Base-by-base conservation (phyloP, 2,329 filamentous ascomycete genomes). In the Diaporthe velutina region DNA sequence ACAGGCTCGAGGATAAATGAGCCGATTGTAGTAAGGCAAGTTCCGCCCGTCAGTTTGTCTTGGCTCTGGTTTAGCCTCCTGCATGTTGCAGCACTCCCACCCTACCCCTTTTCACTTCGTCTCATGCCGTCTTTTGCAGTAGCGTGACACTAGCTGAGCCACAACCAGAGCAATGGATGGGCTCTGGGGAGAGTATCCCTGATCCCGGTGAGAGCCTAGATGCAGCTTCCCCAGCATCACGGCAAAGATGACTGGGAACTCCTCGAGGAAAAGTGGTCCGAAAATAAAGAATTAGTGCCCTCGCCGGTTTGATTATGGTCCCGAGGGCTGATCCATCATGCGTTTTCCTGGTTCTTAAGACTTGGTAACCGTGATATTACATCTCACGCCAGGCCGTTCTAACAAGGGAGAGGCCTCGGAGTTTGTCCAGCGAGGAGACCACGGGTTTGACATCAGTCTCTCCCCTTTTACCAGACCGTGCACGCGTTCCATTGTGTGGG, bases 51-150 rank as follows among this genome's bases (percentile, higher is more conserved):
- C 64, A 68, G 42, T 60, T 50, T 38, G 54, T 71, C 42, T 60
- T 71, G 55, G 68, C 55, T 48, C 54, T 22, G 48, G 38, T 71
- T 50, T 52, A 60, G 54, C 7, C 68, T 50, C 68, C 68, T 60
- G 68, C 54, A 71, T 71, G 57, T 60, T 28, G 54, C 54, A 50
- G 54, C 40, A 38, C 48, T 60, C 57, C 25, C n/a, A 48, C 54
- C 55, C 28, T 61, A n/a, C 55, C 55, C 70, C 70, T 61, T 71
- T 60, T 60, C 15, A 60, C 54, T 3, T 40, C 55, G 35, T 71
- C 55, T 61, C 55, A 71, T 58, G 70, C 70, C 48, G 64, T 68
- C 48, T 48, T 68, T n/a, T 60, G 40, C 57, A 71, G 70, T 71
- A 58, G 40, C 55, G 70, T 40, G 48, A 19, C 42, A 71, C 70